Evolutionary conservation across 2,329 filamentous ascomycete genomes (phyloP).

Genomic region (Trichoderma pleuroti): DNA sequence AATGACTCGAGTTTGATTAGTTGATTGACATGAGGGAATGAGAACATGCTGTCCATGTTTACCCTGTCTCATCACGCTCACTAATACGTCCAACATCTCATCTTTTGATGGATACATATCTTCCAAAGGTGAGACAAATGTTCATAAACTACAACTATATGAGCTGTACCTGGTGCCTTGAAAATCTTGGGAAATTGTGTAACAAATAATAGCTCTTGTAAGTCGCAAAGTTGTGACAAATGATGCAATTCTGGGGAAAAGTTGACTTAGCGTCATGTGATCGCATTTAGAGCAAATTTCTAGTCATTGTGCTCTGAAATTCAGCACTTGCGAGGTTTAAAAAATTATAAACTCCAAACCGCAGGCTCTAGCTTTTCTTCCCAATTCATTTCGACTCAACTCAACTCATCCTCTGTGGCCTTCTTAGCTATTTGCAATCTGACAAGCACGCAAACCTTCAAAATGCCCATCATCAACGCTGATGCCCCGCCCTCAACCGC

Average conservation of each 20-base stretch:
- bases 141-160: not conserved
- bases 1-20: not conserved
- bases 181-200: not conserved
- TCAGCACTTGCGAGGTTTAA: not conserved
- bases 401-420: not conserved
- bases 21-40: not conserved
- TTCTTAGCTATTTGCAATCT: not conserved
- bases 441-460: not conserved
- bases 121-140: not conserved
- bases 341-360: not conserved
- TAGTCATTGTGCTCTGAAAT: not conserved
- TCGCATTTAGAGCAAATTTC: not conserved
- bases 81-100: not conserved
- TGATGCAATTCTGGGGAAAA: constrained; percentile 9
- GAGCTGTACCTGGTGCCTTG: not conserved
- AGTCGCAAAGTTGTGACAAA: constrained; percentile 5
- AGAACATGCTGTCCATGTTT: not conserved
- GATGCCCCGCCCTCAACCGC: constrained; percentile 25
- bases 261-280: constrained; percentile 8
- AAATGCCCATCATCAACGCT: constrained; percentile 30
- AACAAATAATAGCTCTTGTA: not conserved
- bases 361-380: not conserved
- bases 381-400: not conserved
- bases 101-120: not conserved
- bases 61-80: not conserved